Percentiles rank a stretch among this genome's conserved stretches.
Conservation (phyloP, 2,329 filamentous ascomycete species). For the Chaetomium sp. region DNA sequence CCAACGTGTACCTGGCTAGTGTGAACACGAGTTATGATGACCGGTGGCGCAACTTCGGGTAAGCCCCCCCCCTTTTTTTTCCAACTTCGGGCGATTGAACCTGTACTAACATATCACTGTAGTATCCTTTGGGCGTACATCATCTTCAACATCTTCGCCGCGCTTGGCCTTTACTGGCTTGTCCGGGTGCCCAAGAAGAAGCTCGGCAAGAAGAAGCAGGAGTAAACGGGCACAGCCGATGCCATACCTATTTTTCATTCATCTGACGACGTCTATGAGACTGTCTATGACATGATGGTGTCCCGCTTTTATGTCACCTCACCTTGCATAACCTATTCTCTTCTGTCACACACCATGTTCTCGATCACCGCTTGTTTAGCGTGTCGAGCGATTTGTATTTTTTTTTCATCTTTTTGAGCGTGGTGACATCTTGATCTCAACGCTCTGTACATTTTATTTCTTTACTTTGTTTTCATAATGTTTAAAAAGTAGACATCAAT, state of each 20-base stretch:
- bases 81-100: not conserved
- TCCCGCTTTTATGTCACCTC: no score
- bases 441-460: not conserved
- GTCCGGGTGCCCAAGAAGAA: constrained; percentile 32
- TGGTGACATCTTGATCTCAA: not conserved
- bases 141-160: constrained; percentile 45
- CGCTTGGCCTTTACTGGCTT: constrained; percentile 43
- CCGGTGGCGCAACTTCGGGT: constrained; percentile 61
- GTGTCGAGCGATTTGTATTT: not conserved
- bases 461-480: not conserved
- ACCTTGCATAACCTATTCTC: no score
- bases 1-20: constrained; percentile 44
- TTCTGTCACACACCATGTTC: constrained; percentile 33
- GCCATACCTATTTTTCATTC: constrained; percentile 35
- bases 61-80: constrained; percentile 6
- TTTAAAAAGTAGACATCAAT: constrained; percentile 4
- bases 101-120: not conserved
- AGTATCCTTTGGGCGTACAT: constrained; percentile 33
- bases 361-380: constrained; percentile 30
- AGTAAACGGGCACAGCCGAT: constrained; percentile 6
- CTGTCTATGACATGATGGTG: not conserved
- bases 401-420: not conserved
- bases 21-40: constrained; percentile 49
- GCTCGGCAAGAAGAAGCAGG: constrained; percentile 21
- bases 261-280: not conserved